Base-by-base conservation (phyloP, 306 rosid species). In the Cucurbita pepo region DNA sequence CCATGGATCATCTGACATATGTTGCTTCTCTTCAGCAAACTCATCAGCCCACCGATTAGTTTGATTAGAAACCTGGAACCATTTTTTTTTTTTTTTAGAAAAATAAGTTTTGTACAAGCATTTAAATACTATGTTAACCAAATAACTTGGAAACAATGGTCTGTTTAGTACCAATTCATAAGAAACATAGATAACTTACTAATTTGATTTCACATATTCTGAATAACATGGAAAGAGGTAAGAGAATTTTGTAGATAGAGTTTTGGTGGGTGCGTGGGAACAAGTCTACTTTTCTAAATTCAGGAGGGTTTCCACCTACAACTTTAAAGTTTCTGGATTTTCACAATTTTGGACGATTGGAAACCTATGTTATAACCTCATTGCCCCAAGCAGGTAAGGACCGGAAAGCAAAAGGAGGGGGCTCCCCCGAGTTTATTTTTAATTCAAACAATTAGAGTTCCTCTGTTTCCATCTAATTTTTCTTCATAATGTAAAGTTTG, bases 11-110 rank as follows among this genome's bases (percentile, higher is more conserved):
- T 91, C 85, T 55, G 88, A 53, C 34, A 64, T 78, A 56, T 79
- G 86, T 72, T 77, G 83, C 75, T 71, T 81, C 75, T 75, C 70
- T 74, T 79, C 79, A 53, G 91, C 58, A 89, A 80, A 95, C 84
- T 95, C 97, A 84, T 84, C 90, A 72, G 52, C 97, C 99, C 99
- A 95, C 70, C 69, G 91, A 73, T 83, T 86, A 75, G 91, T 77
- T 73, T 85, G 86, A 55, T 67, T 82, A 58, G 91, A 84, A 75
- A 54, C 78, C 99, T 94, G 81, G 76, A 89, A 50, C 47, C 58
- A 69, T 69, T n/a, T n/a, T n/a, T n/a, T n/a, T 50, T 50, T 52
- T 48, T 10, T 30, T 15, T 16, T 21, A 4, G 30, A 51, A 48
- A 15, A 4, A 0, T 44, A 44, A 30, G 19, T 50, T 11, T 30